Percentiles rank a stretch among this genome's conserved stretches.
These are phyloP conservation scores for Harringtonia lauricola DNA, from an alignment of 2,329 filamentous ascomycete genomes.

Conservation along the genomic window DNA sequence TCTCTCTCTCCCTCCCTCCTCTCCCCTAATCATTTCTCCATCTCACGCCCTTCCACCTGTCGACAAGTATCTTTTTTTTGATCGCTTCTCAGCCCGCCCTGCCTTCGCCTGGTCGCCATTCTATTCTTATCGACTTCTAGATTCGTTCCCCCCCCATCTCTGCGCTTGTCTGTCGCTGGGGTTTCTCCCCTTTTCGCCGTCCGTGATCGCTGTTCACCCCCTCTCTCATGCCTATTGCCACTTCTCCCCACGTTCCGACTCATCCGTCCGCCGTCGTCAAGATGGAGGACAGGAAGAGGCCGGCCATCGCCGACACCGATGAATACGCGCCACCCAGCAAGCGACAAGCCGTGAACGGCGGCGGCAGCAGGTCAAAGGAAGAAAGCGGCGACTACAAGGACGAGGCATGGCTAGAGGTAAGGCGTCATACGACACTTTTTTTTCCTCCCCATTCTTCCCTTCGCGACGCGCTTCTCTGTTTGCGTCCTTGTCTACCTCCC, in stretches of 20 bases:
- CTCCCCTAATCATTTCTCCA: not conserved
- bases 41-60: not conserved
- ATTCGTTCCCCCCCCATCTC: not conserved
- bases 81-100: not conserved
- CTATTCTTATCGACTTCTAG: not conserved
- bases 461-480: not conserved
- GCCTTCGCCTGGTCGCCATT: not conserved
- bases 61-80: not conserved
- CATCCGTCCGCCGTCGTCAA: slow-evolving; percentile 76
- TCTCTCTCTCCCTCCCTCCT: not conserved
- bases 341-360: slow-evolving; percentile 81
- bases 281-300: slow-evolving; percentile 99
- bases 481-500: not conserved
- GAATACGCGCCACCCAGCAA: slow-evolving; percentile 84
- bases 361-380: slow-evolving; percentile 38
- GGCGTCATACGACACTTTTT: slow-evolving; percentile 27
- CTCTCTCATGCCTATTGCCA: slow-evolving; percentile 81
- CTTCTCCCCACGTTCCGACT: slow-evolving; percentile 52
- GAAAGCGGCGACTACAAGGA: slow-evolving; percentile 45
- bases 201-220: slow-evolving; percentile 18
- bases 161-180: not conserved
- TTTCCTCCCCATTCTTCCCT: slow-evolving; percentile 2
- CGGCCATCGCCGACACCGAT: slow-evolving; percentile 67
- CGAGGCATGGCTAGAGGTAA: slow-evolving; percentile 54
- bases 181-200: slow-evolving; percentile 20